A percentile compares a stretch with the other conserved stretches of the same genome.
Evolutionary conservation across 83 land plant species (phyloP).

Genomic region (Thuja plicata): DNA sequence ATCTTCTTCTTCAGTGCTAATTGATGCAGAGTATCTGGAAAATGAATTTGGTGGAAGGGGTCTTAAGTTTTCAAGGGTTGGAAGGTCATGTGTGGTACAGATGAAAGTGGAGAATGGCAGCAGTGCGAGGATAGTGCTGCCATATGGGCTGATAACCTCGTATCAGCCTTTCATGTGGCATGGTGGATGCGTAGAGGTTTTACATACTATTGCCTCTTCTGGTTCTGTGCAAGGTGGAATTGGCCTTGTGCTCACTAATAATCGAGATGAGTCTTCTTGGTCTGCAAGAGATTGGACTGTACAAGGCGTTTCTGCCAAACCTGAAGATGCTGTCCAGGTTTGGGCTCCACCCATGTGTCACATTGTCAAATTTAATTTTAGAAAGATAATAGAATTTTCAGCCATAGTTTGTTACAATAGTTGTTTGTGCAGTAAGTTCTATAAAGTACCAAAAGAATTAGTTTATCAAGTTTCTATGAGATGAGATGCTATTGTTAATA

Average conservation of each 20-base stretch:
- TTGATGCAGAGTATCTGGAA: constrained; percentile 45
- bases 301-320: constrained; percentile 29
- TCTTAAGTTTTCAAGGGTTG: constrained; percentile 29
- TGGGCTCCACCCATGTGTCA: neutral
- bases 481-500: neutral
- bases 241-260: constrained; percentile 25
- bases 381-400: neutral
- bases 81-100: constrained; percentile 41
- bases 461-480: neutral
- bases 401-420: neutral
- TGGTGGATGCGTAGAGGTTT: constrained; percentile 45
- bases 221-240: constrained; percentile 48
- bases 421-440: neutral
- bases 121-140: constrained; percentile 45
- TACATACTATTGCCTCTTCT: constrained; percentile 41
- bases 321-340: constrained; percentile 46
- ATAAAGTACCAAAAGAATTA: neutral
- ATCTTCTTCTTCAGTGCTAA: neutral
- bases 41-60: constrained; percentile 52
- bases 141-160: constrained; percentile 56
- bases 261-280: constrained; percentile 31
- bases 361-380: neutral
- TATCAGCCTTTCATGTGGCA: constrained; percentile 67
- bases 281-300: constrained; percentile 39
- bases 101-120: constrained; percentile 48